Evolutionary conservation across 306 rosid genomes (phyloP).

Genomic region (Casuarina cunninghamiana): DNA sequence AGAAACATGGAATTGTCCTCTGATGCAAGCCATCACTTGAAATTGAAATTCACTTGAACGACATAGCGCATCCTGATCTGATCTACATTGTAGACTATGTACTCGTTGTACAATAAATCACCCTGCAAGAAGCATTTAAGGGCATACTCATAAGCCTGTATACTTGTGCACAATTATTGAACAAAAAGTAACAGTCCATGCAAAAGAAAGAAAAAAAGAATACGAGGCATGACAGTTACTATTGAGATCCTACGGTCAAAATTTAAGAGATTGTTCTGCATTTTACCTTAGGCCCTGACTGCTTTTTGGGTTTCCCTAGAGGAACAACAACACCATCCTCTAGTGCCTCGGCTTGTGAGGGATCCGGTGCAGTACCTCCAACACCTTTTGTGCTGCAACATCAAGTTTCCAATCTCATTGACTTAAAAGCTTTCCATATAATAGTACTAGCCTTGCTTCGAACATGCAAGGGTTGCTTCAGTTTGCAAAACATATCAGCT

Average conservation of each 20-base stretch:
- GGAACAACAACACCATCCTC: conserved; percentile 78
- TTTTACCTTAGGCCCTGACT: conserved; percentile 40
- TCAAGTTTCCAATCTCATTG: conserved; percentile 23
- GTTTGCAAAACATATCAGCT: neutral
- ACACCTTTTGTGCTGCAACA: conserved; percentile 83
- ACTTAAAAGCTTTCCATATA: conserved; percentile 16
- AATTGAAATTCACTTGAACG: conserved; percentile 73
- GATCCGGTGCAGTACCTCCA: conserved; percentile 77
- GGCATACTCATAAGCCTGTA: neutral
- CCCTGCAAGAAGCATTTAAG: conserved; percentile 51
- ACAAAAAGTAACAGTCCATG: neutral
- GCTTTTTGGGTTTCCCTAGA: conserved; percentile 56
- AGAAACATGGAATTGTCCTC: conserved; percentile 3
- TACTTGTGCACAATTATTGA: neutral
- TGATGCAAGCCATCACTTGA: conserved; percentile 31
- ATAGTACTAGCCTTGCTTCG: conserved; percentile 5
- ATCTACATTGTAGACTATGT: conserved; percentile 82
- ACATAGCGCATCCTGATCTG: conserved; percentile 89
- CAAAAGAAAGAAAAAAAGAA: neutral
- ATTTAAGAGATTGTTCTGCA: neutral
- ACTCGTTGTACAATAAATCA: conserved; percentile 70
- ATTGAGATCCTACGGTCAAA: neutral
- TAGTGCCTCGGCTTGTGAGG: conserved; percentile 54
- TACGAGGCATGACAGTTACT: neutral
- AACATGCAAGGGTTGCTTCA: neutral